These are phyloP conservation scores for Paracorniculantispora psalliotae DNA, from an alignment of 2,329 filamentous ascomycete species.

Conservation along the genomic window DNA sequence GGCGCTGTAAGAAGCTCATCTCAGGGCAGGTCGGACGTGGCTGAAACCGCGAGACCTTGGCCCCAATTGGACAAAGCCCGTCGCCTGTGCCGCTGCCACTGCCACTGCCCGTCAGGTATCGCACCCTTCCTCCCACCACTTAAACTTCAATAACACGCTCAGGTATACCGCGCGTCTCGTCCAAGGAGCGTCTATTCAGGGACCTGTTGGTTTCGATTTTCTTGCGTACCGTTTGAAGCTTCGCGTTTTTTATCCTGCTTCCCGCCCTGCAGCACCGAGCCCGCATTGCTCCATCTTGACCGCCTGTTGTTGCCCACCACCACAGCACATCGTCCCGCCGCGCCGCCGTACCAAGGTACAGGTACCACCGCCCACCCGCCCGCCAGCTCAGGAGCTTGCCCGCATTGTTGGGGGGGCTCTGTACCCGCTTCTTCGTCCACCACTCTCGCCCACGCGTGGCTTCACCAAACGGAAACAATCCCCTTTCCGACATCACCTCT, in stretches of 20 bases:
- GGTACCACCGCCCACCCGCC: background rate
- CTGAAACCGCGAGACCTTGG: background rate
- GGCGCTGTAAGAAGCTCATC: too few species aligned
- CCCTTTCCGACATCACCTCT: constrained; percentile 1
- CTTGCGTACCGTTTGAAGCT: background rate
- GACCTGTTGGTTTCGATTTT: too few species aligned
- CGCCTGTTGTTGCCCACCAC: background rate
- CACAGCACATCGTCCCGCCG: background rate
- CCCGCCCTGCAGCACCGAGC: background rate
- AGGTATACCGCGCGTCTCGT: background rate
- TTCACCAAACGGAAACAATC: constrained; percentile 3
- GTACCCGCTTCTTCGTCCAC: constrained; percentile 11
- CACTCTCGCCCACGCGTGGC: constrained; percentile 7
- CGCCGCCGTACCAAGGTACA: background rate
- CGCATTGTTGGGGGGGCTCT: constrained; percentile 7
- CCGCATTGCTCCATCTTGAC: background rate
- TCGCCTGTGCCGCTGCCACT: background rate
- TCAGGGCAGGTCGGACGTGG: too few species aligned
- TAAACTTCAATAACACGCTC: background rate
- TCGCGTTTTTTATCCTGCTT: background rate
- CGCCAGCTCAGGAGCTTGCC: constrained; percentile 7
- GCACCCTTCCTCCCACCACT: background rate
- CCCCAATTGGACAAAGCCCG: background rate
- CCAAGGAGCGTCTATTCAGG: background rate
- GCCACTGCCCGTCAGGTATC: background rate